These are phyloP conservation scores for Paxillus rubicundulus DNA, from an alignment of 768 basidiomycete species.

Conservation along the genomic window DNA sequence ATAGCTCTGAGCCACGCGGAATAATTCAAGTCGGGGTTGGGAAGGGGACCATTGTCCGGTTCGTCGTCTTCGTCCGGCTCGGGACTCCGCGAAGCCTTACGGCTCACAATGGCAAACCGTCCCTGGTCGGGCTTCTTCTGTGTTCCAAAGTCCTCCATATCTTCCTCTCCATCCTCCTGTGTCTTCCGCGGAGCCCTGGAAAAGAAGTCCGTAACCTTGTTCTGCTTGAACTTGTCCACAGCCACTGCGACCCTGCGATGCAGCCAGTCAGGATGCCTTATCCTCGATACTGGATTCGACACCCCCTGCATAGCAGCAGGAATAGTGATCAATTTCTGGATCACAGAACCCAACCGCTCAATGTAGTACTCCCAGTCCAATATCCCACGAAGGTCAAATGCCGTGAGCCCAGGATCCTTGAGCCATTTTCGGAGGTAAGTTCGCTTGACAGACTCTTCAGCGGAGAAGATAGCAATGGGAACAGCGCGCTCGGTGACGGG, in stretches of 20 bases:
- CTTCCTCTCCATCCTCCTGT: slow-evolving; percentile 25
- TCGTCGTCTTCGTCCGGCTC: slow-evolving; percentile 37
- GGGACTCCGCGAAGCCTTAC: slow-evolving; percentile 44
- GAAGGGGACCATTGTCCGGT: slow-evolving; percentile 40
- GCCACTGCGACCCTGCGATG: slow-evolving; percentile 84
- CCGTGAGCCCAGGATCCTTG: slow-evolving; percentile 83
- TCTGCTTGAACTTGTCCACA: slow-evolving; percentile 97
- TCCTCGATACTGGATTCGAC: slow-evolving; percentile 91
- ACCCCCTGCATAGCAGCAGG: slow-evolving; percentile 99
- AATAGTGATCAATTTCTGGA: slow-evolving; percentile 98
- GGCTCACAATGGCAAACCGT: slow-evolving; percentile 54
- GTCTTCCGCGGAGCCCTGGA: slow-evolving; percentile 15
- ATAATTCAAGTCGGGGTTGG: slow-evolving; percentile 66
- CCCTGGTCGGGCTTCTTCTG: slow-evolving; percentile 26
- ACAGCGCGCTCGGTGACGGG: slow-evolving; percentile 97
- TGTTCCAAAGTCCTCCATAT: slow-evolving; percentile 62
- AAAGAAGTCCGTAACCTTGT: slow-evolving; percentile 97
- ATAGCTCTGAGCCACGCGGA: slow-evolving; percentile 75
- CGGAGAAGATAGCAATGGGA: slow-evolving; percentile 96
- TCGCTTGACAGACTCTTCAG: slow-evolving; percentile 87
- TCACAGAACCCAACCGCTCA: slow-evolving; percentile 94
- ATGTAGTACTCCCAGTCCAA: slow-evolving; percentile 99
- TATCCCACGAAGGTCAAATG: slow-evolving; percentile 90
- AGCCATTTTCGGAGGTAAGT: slow-evolving; percentile 94
- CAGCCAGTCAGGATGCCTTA: slow-evolving; percentile 97